Conservation (phyloP, 2,329 filamentous ascomycete genomes). For the Westerdykella sp. region DNA sequence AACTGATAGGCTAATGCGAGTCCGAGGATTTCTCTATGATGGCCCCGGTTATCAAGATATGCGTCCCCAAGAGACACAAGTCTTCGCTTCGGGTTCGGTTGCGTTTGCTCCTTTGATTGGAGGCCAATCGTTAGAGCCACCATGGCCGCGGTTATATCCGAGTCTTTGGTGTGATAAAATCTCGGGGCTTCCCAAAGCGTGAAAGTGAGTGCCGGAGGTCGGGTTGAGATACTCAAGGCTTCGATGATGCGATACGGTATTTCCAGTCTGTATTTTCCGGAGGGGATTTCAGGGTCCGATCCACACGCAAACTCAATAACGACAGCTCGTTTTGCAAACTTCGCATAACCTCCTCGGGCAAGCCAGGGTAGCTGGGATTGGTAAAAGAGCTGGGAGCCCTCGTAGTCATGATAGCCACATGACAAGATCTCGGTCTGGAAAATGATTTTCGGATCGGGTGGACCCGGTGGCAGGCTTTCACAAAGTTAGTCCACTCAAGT, state of each 20-base stretch:
- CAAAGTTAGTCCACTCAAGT: too few relatives aligned
- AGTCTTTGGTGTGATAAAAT: constrained; percentile 26
- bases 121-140: constrained; percentile 11
- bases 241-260: constrained; percentile 40
- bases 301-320: constrained; percentile 9
- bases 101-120: neutral
- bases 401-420: constrained; percentile 37
- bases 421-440: constrained; percentile 2
- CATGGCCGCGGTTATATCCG: constrained; percentile 13
- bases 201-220: constrained; percentile 27
- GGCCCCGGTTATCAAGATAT: constrained; percentile 13
- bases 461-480: neutral
- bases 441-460: constrained; percentile 2
- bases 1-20: constrained; percentile 46
- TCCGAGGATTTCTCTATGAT: constrained; percentile 34
- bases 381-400: constrained; percentile 28
- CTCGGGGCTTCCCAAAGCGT: constrained; percentile 37
- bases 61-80: constrained; percentile 12
- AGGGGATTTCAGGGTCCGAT: constrained; percentile 1
- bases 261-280: constrained; percentile 33
- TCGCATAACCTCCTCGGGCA: constrained; percentile 26
- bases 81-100: neutral
- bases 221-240: constrained; percentile 29
- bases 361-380: constrained; percentile 26
- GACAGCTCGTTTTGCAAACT: constrained; percentile 26